These are phyloP conservation scores for Setomelanomma holmii DNA, from an alignment of 2,329 filamentous ascomycete genomes.

Conservation along the genomic window DNA sequence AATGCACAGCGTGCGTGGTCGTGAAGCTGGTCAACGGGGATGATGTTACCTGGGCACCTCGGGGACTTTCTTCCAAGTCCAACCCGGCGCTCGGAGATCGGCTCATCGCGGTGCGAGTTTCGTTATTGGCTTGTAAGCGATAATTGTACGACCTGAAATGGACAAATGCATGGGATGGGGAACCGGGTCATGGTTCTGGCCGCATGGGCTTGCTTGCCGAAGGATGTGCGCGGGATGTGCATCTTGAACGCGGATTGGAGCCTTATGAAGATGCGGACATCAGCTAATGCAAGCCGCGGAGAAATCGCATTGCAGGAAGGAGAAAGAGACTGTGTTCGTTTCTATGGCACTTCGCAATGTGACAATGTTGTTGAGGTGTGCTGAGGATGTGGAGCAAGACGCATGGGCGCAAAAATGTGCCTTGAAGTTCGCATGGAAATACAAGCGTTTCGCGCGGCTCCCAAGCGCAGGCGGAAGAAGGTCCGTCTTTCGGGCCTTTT, in stretches of 20 bases:
- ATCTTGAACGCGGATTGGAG: constrained; percentile 5
- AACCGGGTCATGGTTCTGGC: constrained; percentile 18
- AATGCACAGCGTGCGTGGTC: background rate
- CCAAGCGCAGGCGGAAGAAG: constrained; percentile 7
- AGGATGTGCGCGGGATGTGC: constrained; percentile 16
- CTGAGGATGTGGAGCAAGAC: background rate
- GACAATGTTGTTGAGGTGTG: background rate
- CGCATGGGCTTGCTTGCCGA: constrained; percentile 2
- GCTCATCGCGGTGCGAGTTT: constrained; percentile 3
- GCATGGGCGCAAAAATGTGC: background rate
- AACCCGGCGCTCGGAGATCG: constrained; percentile 3
- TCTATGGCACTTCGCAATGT: background rate
- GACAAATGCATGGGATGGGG: constrained; percentile 12
- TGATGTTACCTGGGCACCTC: background rate
- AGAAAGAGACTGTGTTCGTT: background rate
- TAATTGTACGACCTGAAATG: constrained; percentile 4
- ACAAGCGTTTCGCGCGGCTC: constrained; percentile 12
- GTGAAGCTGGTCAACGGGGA: background rate
- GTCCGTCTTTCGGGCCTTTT: constrained; percentile 15
- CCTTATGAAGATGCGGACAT: background rate
- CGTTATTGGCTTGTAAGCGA: constrained; percentile 16
- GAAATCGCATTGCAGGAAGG: constrained; percentile 2
- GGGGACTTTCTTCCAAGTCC: background rate
- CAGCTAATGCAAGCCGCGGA: constrained; percentile 12
- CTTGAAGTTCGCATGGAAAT: background rate